Conservation (phyloP, 2,329 filamentous ascomycete genomes). For the Thielaviopsis musarum region DNA sequence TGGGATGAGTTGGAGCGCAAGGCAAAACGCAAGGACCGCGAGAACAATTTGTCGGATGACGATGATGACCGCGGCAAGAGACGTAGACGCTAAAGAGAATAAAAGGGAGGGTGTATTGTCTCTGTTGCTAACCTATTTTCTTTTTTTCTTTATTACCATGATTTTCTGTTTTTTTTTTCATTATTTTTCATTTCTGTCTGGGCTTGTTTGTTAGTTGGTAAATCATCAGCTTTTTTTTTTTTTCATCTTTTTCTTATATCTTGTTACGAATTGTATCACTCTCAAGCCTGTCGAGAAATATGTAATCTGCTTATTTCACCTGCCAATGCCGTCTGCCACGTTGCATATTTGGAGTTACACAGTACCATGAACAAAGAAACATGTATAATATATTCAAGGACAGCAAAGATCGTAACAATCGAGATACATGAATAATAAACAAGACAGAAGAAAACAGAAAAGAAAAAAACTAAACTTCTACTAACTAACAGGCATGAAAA, state of each 20-base stretch:
- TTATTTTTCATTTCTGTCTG: not conserved
- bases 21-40: slow-evolving; percentile 68
- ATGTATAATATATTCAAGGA: not conserved
- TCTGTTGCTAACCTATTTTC: slow-evolving; percentile 1
- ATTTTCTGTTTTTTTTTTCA: not conserved
- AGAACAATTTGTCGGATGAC: slow-evolving; percentile 37
- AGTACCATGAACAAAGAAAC: not conserved
- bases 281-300: too few species aligned
- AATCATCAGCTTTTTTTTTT: not conserved
- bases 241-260: too few species aligned
- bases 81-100: slow-evolving; percentile 17
- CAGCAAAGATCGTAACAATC: not conserved
- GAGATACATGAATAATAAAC: not conserved
- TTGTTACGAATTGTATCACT: too few species aligned
- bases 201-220: not conserved
- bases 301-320: too few species aligned
- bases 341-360: too few species aligned
- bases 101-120: not conserved
- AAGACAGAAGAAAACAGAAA: not conserved
- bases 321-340: too few species aligned
- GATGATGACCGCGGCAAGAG: slow-evolving; percentile 53
- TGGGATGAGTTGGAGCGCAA: slow-evolving; percentile 94
- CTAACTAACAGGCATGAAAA: not conserved
- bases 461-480: not conserved
- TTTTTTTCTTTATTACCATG: slow-evolving; percentile 3